Conservation (phyloP, 805 yeast genomes). For the Maudiozyma turicensis region DNA sequence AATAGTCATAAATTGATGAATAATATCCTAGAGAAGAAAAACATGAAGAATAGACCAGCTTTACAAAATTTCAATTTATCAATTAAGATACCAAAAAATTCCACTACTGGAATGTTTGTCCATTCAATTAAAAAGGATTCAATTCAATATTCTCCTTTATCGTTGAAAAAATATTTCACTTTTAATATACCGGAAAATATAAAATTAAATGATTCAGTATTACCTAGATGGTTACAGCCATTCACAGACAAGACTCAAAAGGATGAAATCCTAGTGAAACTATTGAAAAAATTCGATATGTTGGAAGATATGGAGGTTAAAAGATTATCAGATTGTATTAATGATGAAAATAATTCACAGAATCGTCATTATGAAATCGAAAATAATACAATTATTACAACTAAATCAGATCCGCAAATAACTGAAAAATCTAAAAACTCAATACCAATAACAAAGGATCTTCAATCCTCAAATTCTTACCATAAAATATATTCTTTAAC, state of each 20-base stretch:
- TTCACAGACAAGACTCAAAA: constrained; percentile 11
- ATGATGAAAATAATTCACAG: background rate
- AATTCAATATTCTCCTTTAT: constrained; percentile 27
- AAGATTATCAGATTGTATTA: constrained; percentile 22
- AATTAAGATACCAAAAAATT: constrained; percentile 14
- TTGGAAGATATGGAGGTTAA: constrained; percentile 29
- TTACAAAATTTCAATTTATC: constrained; percentile 11
- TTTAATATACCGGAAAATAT: constrained; percentile 22
- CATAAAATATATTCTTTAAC: constrained; percentile 19
- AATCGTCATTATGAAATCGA: background rate
- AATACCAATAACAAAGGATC: background rate
- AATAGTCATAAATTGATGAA: background rate
- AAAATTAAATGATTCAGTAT: constrained; percentile 7
- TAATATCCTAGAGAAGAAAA: background rate
- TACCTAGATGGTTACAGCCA: constrained; percentile 29
- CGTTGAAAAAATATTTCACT: constrained; percentile 22
- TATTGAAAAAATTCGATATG: constrained; percentile 28
- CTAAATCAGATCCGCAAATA: background rate
- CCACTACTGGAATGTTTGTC: constrained; percentile 18
- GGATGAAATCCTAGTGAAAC: constrained; percentile 17
- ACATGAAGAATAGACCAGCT: background rate
- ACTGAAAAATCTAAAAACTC: background rate
- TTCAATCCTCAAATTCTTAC: constrained; percentile 13
- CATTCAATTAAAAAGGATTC: constrained; percentile 27
- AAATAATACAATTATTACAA: background rate